Conservation (phyloP, 768 basidiomycete species). For the Macrocybe gigantea region DNA sequence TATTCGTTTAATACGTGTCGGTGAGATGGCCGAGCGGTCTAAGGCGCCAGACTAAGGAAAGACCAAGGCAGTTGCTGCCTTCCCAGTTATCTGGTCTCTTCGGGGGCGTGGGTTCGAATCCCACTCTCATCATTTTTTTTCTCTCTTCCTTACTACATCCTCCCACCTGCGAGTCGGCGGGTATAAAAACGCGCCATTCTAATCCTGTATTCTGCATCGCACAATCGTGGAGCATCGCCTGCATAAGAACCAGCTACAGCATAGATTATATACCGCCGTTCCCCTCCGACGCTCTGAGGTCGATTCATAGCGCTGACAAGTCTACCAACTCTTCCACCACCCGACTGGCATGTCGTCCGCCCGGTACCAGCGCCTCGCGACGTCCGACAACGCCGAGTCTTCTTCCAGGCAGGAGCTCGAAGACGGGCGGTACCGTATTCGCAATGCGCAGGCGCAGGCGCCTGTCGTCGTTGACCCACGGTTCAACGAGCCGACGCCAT, state of each 20-base stretch:
- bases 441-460: slow-evolving; percentile 9
- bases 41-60: slow-evolving; percentile 69
- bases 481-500: slow-evolving; percentile 45
- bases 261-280: no score
- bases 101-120: slow-evolving; percentile 35
- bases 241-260: no score
- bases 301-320: no score
- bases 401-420: neutral
- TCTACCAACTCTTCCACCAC: no score
- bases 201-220: no score
- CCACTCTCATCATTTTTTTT: slow-evolving; percentile 23
- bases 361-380: slow-evolving; percentile 10
- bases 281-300: no score
- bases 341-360: slow-evolving; percentile 5
- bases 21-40: slow-evolving; percentile 74
- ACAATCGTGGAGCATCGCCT: no score
- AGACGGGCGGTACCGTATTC: slow-evolving; percentile 1
- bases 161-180: no score
- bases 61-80: slow-evolving; percentile 7
- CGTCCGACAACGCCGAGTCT: slow-evolving; percentile 2
- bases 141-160: no score
- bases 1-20: no score
- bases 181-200: no score
- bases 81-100: slow-evolving; percentile 18
- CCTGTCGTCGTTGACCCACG: slow-evolving; percentile 29